phyloP scores from a whole-genome alignment of 768 basidiomycete species.

The Lactifluus echinatus region DNA sequence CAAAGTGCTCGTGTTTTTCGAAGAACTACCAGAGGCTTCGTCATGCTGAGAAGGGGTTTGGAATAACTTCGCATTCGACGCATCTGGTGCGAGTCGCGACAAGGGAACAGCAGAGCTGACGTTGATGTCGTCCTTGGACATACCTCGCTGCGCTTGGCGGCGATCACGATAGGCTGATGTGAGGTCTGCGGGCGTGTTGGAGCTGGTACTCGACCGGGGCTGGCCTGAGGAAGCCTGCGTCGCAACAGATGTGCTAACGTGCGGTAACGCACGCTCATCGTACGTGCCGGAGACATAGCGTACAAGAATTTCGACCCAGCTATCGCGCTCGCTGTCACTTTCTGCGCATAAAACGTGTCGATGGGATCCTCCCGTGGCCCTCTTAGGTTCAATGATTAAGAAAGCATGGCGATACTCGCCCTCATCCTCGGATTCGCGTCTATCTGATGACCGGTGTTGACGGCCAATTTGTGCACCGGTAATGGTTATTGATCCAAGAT shows the following conservation, averaged over 20 bases:
- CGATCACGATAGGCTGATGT: constrained; percentile 21
- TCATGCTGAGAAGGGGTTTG: constrained; percentile 32
- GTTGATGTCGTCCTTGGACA: constrained; percentile 52
- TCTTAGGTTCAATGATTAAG: constrained; percentile 87
- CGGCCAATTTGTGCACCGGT: constrained; percentile 95
- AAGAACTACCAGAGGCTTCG: constrained; percentile 23
- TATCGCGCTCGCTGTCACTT: constrained; percentile 87
- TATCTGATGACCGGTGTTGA: constrained; percentile 61
- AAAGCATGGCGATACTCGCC: constrained; percentile 96
- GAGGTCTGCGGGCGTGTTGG: constrained; percentile 35
- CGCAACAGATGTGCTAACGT: constrained; percentile 17
- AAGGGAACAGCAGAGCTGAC: constrained; percentile 47
- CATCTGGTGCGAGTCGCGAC: constrained; percentile 47
- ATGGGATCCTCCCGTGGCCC: constrained; percentile 56
- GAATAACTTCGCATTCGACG: constrained; percentile 51
- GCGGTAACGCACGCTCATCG: constrained; percentile 38
- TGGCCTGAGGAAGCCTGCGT: constrained; percentile 29
- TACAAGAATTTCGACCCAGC: constrained; percentile 91
- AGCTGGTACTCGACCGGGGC: constrained; percentile 51
- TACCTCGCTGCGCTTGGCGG: constrained; percentile 27
- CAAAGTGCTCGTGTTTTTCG: constrained; percentile 41
- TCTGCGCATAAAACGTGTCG: constrained; percentile 95
- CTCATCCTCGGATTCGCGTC: constrained; percentile 61
- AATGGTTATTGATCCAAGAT: constrained; percentile 84
- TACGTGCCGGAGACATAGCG: constrained; percentile 78